Conservation (phyloP, 2,329 filamentous ascomycete genomes). For the Colletotrichum endophyticum region DNA sequence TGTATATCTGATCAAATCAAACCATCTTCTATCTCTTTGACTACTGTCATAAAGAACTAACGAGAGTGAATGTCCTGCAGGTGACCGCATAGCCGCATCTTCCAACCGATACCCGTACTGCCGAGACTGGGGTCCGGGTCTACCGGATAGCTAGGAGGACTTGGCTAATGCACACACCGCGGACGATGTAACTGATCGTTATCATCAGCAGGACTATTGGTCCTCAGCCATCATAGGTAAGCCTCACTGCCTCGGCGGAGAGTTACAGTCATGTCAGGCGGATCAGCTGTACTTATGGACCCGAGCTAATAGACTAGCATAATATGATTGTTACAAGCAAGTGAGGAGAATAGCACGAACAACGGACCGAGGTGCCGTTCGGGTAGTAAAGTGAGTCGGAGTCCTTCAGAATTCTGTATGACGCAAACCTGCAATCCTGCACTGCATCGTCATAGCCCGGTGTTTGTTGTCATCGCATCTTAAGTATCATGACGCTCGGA, state of each 20-base stretch:
- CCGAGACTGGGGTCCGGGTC: neutral
- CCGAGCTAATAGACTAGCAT: neutral
- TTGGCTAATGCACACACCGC: neutral
- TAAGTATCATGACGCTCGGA: neutral
- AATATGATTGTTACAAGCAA: neutral
- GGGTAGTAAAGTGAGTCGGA: neutral
- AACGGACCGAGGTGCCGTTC: neutral
- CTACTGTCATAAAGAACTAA: neutral
- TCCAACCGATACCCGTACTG: neutral
- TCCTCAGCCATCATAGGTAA: neutral
- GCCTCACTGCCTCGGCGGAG: neutral
- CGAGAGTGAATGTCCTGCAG: neutral
- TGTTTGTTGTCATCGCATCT: neutral
- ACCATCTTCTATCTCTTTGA: neutral
- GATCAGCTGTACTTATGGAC: neutral
- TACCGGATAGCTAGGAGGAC: neutral
- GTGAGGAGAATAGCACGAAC: neutral
- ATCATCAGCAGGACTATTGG: neutral
- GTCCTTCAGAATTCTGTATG: too few relatives aligned
- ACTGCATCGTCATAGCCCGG: too few relatives aligned
- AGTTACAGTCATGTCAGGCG: neutral
- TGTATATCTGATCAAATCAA: neutral
- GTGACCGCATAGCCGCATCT: neutral
- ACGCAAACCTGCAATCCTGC: too few relatives aligned
- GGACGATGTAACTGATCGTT: neutral